Evolutionary conservation across 2,329 filamentous ascomycete genomes (phyloP).

Genomic region (Trichothecium sympodiale): DNA sequence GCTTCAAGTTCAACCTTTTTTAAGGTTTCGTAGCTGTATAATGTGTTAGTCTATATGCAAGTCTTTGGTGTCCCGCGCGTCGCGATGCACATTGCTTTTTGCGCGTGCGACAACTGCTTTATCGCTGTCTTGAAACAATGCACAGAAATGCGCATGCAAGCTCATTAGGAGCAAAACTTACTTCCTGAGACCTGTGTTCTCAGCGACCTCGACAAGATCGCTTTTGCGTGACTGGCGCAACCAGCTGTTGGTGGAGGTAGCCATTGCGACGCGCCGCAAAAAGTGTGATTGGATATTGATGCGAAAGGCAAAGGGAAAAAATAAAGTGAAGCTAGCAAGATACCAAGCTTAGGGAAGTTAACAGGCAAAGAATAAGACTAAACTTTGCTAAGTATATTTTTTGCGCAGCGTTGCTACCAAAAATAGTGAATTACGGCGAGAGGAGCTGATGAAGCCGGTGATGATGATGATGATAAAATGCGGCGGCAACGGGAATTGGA

Average conservation of each 20-base stretch:
- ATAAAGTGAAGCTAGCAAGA: neutral
- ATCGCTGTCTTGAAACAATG: neutral
- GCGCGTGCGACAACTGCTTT: too few relatives aligned
- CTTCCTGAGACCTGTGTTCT: slow-evolving; percentile 60
- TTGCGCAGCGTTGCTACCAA: neutral
- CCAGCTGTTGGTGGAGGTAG: slow-evolving; percentile 49
- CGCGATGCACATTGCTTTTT: neutral
- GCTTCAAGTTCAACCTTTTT: slow-evolving; percentile 74
- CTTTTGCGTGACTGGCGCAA: slow-evolving; percentile 73
- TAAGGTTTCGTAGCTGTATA: slow-evolving; percentile 50
- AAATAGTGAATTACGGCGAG: neutral
- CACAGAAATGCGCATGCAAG: neutral
- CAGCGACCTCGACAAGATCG: slow-evolving; percentile 65
- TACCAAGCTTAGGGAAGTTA: neutral
- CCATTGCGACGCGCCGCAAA: slow-evolving; percentile 10
- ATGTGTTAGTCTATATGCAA: slow-evolving; percentile 1
- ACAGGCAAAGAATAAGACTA: neutral
- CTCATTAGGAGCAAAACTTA: slow-evolving; percentile 34
- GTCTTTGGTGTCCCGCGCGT: neutral
- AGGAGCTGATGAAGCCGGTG: neutral
- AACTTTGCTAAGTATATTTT: too few relatives aligned
- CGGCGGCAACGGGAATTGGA: neutral
- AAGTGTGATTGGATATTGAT: slow-evolving; percentile 2
- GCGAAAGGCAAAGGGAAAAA: slow-evolving; percentile 1
- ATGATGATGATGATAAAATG: neutral